Conservation (phyloP, 1,284 basidiomycete species). For the Thecaphora thlaspeos region DNA sequence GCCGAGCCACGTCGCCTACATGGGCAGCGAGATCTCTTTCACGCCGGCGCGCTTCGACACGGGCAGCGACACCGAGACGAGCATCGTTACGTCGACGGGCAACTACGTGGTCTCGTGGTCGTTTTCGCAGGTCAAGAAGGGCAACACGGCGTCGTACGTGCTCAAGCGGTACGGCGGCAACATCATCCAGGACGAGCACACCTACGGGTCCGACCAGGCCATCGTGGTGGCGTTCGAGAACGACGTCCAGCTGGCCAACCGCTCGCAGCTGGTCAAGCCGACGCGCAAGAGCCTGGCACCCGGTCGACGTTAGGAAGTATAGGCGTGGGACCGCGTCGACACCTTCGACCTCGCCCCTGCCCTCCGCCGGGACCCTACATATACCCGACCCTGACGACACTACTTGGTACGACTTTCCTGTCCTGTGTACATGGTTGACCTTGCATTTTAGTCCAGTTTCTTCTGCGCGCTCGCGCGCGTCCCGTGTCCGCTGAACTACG, state of each 20-base stretch:
- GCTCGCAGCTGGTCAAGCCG: constrained; percentile 82
- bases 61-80: constrained; percentile 76
- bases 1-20: constrained; percentile 90
- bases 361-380: too few species aligned
- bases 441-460: too few species aligned
- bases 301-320: constrained; percentile 8
- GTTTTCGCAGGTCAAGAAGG: constrained; percentile 90
- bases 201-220: constrained; percentile 74
- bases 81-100: constrained; percentile 95
- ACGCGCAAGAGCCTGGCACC: constrained; percentile 68
- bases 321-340: not conserved
- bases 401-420: too few species aligned
- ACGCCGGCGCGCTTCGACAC: constrained; percentile 94
- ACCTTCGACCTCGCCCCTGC: too few species aligned
- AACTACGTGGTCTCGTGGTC: constrained; percentile 82
- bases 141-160: constrained; percentile 84
- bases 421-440: too few species aligned
- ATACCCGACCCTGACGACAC: too few species aligned
- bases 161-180: constrained; percentile 71
- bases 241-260: constrained; percentile 89
- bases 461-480: too few species aligned
- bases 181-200: constrained; percentile 45
- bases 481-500: too few species aligned
- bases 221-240: constrained; percentile 94
- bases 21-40: constrained; percentile 84